phyloP scores from a whole-genome alignment of 73 alveolate species.

The Paramecium caudatum region DNA sequence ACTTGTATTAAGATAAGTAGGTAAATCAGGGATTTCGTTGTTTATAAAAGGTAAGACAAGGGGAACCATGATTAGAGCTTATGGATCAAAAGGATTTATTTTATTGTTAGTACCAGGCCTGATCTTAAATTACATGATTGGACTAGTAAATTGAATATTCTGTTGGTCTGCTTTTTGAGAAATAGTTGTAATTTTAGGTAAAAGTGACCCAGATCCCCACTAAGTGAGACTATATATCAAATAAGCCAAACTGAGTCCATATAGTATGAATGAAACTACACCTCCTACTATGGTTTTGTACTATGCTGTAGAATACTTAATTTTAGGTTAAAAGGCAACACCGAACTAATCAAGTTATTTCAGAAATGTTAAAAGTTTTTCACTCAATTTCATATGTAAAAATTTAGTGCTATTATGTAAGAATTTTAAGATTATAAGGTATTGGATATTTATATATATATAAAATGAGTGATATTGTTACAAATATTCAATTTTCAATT shows the following conservation, averaged over 20 bases:
- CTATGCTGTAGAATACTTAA: not conserved
- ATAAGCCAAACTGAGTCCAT: conserved; percentile 54
- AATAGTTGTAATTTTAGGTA: conserved; percentile 36
- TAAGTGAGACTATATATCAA: conserved; percentile 12
- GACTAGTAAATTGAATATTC: not conserved
- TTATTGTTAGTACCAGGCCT: conserved; percentile 19
- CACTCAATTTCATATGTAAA: too few relatives aligned
- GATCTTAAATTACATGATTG: conserved; percentile 22
- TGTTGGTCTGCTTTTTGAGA: not conserved
- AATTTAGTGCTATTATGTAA: too few relatives aligned
- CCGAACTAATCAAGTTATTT: conserved; percentile 62
- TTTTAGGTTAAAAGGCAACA: conserved; percentile 16
- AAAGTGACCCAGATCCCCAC: not conserved
- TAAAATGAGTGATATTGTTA: too few relatives aligned
- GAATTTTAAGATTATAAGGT: too few relatives aligned
- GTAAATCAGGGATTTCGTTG: not conserved
- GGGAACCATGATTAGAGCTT: conserved; percentile 21
- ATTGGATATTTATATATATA: too few relatives aligned
- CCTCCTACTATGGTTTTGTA: conserved; percentile 47
- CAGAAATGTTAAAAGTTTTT: too few relatives aligned
- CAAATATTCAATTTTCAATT: too few relatives aligned
- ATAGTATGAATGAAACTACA: not conserved
- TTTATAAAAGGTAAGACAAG: conserved; percentile 14
- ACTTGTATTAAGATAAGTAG: too few relatives aligned
- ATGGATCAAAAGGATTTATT: conserved; percentile 49